Base-by-base conservation (phyloP, 345 rosid genomes). In the Rhizophora mangle region DNA sequence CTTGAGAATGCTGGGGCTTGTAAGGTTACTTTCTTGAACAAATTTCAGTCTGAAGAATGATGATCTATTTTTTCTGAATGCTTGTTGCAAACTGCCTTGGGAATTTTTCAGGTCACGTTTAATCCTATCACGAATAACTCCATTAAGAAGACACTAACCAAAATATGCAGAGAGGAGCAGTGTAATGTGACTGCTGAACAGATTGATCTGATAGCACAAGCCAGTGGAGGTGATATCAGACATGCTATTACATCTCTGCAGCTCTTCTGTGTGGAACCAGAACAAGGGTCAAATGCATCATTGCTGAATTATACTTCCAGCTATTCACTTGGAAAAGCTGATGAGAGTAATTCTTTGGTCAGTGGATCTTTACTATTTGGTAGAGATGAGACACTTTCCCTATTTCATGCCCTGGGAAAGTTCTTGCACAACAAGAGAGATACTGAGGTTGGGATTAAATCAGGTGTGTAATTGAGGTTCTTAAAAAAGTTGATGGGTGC, bases 331-430 rank as follows among this genome's bases (percentile, higher is more conserved):
- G 69, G 65, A 37, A 68, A 76, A 57, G 77, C 66, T 43, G 74
- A 83, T 63, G 79, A 76, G 49, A 76, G 68, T 43, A 69, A 59
- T 74, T 60, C 68, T 75, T 73, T 78, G 69, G 71, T 66, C 51
- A 56, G 63, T 54, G 87, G 81, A 72, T 82, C 85, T 72, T 74
- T 77, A 22, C 82, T 81, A 10, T 86, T 86, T 76, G 91, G 92
- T 60, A 84, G 88, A 79, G 96, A 95, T 78, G 96, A 88, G 79
- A 87, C 93, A 1, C 88, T 92, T 31, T 83, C 90, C 18, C 86
- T 95, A 75, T 95, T 95, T 80, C 97, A 95, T 71, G 99, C 96
- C 39, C 82, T 95, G 74, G 99, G 99, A 76, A 95, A 95, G 79
- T 95, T 92, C 80, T 86, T 95, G 69, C 96, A 95, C 82, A 90